Evolutionary conservation across 1,284 basidiomycete species (phyloP), one percentile per base, ranked within the genome.

Genomic region (Moesziomyces parantarcticus): DNA sequence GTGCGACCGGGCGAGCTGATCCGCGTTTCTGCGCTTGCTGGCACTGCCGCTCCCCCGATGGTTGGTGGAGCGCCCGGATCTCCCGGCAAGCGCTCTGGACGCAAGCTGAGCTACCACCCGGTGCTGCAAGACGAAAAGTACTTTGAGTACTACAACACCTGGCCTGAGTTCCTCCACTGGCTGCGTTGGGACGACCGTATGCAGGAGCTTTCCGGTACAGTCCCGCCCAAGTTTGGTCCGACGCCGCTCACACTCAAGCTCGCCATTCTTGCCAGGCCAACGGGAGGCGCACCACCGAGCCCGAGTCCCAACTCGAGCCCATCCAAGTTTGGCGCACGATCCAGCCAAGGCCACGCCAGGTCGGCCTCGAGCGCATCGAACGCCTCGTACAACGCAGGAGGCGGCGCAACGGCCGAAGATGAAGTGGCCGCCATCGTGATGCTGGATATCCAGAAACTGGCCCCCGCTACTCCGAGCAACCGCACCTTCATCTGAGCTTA

Each of bases 151-250:
- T 75, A 79, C 58, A 62, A 69, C 45, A 73, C 61, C 32, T 70
- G 79, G 72, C 69, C 76, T n/a, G 61, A 64, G 18, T 82, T 80
- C 70, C 67, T 82, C 32, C 54, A 72, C 46, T 82, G 80, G 80
- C 63, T 82, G 20, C 40, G 26, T 18, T 81, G 80, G 73, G 70
- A 82, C 26, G 45, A 53, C 13, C 50, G 64, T 20, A 70, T 69
- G 58, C 77, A 80, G 42, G 78, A 79, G 58, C 69, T 80, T 3
- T 57, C 65, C 5, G 80, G 80, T n/a, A 62, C 63, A 7, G 79
- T 79, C 6, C 78, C 79, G 1, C 50, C 53, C 29, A 58, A 69
- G 23, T 75, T 77, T 44, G 73, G 69, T 2, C 63, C 68, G 13
- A 65, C 58, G 5, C 70, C 70, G 39, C 46, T 73, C 18, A 59